Conservation (phyloP, 345 rosid genomes). For the Sonneratia alba region DNA sequence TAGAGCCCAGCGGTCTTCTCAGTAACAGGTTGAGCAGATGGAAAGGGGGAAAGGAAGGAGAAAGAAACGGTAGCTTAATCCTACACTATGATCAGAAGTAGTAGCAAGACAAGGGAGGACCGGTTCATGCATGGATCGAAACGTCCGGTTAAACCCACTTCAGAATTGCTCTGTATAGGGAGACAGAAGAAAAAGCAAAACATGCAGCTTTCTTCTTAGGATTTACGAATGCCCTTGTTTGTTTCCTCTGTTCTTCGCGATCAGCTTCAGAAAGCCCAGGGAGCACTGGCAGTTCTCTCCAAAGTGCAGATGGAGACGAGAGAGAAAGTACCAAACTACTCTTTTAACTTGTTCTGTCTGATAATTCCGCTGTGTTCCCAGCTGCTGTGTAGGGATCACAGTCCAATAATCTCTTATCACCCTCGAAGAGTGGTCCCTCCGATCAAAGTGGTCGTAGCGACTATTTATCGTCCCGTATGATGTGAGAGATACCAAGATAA, state of each 20-base stretch:
- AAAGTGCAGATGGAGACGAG: neutral
- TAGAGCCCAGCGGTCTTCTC: too few relatives aligned
- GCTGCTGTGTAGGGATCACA: neutral
- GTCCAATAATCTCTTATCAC: neutral
- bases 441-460: neutral
- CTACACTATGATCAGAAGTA: too few relatives aligned
- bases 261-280: neutral
- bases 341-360: neutral
- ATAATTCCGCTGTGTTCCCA: neutral
- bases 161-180: neutral
- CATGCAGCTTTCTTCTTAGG: neutral
- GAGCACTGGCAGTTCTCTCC: neutral
- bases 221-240: neutral
- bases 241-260: neutral
- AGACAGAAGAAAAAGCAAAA: neutral
- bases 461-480: too few relatives aligned
- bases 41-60: too few relatives aligned
- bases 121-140: too few relatives aligned
- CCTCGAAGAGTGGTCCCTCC: neutral
- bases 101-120: too few relatives aligned
- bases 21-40: too few relatives aligned
- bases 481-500: too few relatives aligned
- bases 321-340: neutral
- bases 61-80: too few relatives aligned
- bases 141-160: neutral